Evolutionary conservation across 345 rosid genomes (phyloP).

Genomic region (Gossypium rotundifolium): DNA sequence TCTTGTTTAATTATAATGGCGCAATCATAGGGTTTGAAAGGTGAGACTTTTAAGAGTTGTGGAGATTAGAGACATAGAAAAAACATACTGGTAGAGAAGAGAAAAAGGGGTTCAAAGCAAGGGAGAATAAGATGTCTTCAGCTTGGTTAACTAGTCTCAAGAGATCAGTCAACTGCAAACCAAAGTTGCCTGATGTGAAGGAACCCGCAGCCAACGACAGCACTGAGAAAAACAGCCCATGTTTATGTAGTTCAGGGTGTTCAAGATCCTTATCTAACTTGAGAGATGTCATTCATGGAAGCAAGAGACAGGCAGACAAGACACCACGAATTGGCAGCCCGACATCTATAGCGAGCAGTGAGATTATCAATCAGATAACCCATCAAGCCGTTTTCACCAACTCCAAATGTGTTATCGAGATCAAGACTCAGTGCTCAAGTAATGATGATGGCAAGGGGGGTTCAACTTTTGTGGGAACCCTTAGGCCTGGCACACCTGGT

Average conservation of each 20-base stretch:
- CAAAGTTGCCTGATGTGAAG: conserved; percentile 25
- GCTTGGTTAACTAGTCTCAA: conserved; percentile 44
- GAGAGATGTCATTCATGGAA: conserved; percentile 32
- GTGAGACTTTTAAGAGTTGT: neutral
- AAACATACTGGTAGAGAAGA: neutral
- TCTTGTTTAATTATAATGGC: neutral
- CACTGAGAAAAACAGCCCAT: conserved; percentile 15
- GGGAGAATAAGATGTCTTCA: conserved; percentile 25
- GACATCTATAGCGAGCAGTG: conserved; percentile 33
- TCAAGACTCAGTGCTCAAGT: conserved; percentile 16
- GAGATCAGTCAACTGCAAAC: conserved; percentile 38
- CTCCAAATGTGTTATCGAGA: conserved; percentile 31
- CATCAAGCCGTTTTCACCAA: conserved; percentile 30
- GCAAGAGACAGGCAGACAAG: conserved; percentile 28
- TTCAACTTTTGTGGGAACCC: conserved; percentile 21
- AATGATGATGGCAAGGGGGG: neutral
- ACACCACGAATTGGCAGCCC: conserved; percentile 33
- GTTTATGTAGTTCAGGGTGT: conserved; percentile 20
- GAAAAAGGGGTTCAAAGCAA: neutral
- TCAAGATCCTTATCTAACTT: conserved; percentile 40
- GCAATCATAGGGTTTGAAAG: neutral
- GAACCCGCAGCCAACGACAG: conserved; percentile 21
- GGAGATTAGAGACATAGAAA: too few species aligned
- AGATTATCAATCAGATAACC: conserved; percentile 28
- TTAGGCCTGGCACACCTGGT: conserved; percentile 27